Conservation (phyloP, 306 rosid genomes). For the cucumber (Cucumis sativus) region DNA sequence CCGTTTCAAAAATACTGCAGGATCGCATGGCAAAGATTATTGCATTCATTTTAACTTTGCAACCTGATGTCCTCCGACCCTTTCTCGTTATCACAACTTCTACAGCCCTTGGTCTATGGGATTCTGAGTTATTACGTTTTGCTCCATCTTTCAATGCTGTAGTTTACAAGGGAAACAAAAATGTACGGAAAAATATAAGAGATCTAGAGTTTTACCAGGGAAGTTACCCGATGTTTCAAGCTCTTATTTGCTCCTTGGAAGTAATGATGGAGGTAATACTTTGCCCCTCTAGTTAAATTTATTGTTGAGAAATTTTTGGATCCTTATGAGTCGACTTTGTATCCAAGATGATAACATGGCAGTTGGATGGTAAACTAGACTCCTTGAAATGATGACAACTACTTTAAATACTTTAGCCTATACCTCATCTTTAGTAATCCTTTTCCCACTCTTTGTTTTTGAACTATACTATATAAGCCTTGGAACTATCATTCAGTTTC, state of each 20-base stretch:
- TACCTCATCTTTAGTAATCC: not conserved
- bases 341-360: not conserved
- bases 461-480: not conserved
- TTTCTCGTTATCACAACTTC: conserved; percentile 49
- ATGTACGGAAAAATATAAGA: conserved; percentile 29
- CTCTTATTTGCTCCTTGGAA: conserved; percentile 38
- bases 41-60: conserved; percentile 39
- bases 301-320: not conserved
- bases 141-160: conserved; percentile 40
- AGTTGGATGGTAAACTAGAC: not conserved
- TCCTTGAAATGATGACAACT: not conserved
- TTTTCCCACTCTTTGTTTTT: not conserved
- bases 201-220: conserved; percentile 36
- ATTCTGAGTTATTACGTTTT: conserved; percentile 26
- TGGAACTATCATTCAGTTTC: not conserved
- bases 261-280: conserved; percentile 34
- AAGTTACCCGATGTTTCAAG: conserved; percentile 31
- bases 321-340: not conserved
- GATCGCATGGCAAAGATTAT: conserved; percentile 36
- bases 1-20: conserved; percentile 17
- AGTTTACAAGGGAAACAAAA: conserved; percentile 45
- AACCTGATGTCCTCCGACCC: conserved; percentile 27
- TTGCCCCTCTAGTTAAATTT: conserved; percentile 9
- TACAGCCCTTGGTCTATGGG: conserved; percentile 41
- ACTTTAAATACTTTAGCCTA: not conserved